phyloP scores from a whole-genome alignment of 495 filamentous ascomycete genomes.

The Daldinia decipiens region DNA sequence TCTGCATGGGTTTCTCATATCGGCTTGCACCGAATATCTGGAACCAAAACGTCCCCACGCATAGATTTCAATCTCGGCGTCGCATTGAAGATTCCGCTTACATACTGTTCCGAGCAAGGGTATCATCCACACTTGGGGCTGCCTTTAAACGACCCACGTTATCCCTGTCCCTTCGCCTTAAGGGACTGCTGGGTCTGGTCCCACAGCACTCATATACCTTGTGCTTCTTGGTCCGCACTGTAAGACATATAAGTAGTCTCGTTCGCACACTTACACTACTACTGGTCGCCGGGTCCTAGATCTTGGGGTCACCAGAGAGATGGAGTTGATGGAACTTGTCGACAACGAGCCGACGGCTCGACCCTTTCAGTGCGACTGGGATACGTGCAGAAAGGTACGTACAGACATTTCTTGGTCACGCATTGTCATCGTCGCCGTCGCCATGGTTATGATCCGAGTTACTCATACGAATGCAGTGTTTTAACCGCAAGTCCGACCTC shows the following conservation, averaged over 20 bases:
- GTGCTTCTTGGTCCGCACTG: constrained; percentile 42
- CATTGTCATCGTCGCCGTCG: neutral
- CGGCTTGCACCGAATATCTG: constrained; percentile 34
- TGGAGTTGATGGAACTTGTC: constrained; percentile 66
- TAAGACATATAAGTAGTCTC: constrained; percentile 53
- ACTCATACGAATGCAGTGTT: constrained; percentile 67
- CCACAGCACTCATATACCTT: constrained; percentile 35
- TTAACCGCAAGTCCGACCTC: constrained; percentile 93
- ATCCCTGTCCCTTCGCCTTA: constrained; percentile 39
- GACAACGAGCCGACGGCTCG: constrained; percentile 63
- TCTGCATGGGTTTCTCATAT: constrained; percentile 34
- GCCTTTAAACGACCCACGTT: constrained; percentile 44
- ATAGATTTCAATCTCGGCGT: constrained; percentile 50
- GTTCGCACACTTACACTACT: constrained; percentile 46
- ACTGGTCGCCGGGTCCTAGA: constrained; percentile 37
- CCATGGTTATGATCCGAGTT: constrained; percentile 18
- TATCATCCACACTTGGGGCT: constrained; percentile 47
- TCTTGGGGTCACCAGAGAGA: constrained; percentile 50
- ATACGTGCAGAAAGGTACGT: constrained; percentile 63
- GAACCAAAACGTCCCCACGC: constrained; percentile 39
- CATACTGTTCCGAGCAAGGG: constrained; percentile 52
- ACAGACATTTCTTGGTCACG: neutral
- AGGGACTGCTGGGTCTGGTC: constrained; percentile 36
- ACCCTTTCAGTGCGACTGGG: constrained; percentile 65
- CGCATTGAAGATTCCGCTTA: constrained; percentile 56